These are phyloP conservation scores for Mortierella sp. DNA, from an alignment of 371 early-diverging fungal species.

Conservation along the genomic window DNA sequence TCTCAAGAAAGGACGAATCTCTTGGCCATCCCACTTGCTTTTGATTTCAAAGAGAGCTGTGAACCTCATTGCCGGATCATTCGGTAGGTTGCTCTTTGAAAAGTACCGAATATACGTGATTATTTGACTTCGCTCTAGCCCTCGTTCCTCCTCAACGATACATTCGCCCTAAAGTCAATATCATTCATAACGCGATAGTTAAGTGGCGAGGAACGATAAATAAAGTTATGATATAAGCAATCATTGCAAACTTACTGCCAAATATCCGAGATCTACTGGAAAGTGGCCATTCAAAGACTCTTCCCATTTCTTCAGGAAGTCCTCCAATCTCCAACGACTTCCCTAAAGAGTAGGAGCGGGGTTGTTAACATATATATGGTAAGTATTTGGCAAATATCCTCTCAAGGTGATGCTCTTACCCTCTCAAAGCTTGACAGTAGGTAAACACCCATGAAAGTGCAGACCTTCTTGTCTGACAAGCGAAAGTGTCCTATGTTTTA, in stretches of 20 bases:
- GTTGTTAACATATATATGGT: background rate
- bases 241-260: slow-evolving; percentile 49
- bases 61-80: slow-evolving; percentile 66
- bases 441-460: slow-evolving; percentile 41
- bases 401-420: slow-evolving; percentile 17
- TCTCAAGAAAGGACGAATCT: slow-evolving; percentile 64
- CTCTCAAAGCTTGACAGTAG: slow-evolving; percentile 33
- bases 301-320: slow-evolving; percentile 63
- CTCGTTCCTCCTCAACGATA: slow-evolving; percentile 35
- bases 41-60: slow-evolving; percentile 65
- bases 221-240: background rate
- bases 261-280: slow-evolving; percentile 52
- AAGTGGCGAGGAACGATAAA: background rate
- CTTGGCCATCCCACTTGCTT: slow-evolving; percentile 62
- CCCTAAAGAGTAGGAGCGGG: slow-evolving; percentile 37
- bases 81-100: slow-evolving; percentile 61
- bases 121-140: slow-evolving; percentile 23
- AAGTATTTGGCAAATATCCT: background rate
- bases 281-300: slow-evolving; percentile 53
- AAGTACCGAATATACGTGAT: slow-evolving; percentile 62
- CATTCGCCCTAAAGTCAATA: slow-evolving; percentile 29
- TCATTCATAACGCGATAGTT: background rate
- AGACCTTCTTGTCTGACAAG: slow-evolving; percentile 28
- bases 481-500: slow-evolving; percentile 16
- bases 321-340: slow-evolving; percentile 63